A percentile compares a stretch with the other conserved stretches of the same genome.
These are phyloP conservation scores for Erodium texanum DNA, from an alignment of 441 rosid genomes.

Conservation along the genomic window DNA sequence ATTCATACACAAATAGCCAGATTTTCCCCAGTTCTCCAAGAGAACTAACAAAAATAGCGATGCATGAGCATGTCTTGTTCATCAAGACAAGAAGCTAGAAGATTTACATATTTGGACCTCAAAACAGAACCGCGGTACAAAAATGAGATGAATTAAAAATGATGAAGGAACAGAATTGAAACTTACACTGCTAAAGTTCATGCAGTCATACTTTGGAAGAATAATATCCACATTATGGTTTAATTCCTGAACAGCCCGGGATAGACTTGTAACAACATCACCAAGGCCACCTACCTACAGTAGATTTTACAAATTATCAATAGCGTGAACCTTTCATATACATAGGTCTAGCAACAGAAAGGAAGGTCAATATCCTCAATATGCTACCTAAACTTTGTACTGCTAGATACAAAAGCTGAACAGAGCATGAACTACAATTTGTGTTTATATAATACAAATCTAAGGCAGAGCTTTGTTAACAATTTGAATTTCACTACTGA, in stretches of 20 bases:
- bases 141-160: conserved; percentile 7
- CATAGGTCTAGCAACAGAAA: conserved; percentile 1
- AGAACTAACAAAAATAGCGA: neutral
- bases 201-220: conserved; percentile 87
- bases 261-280: conserved; percentile 92
- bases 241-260: conserved; percentile 94
- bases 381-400: neutral
- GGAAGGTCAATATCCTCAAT: neutral
- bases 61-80: neutral
- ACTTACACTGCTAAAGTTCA: conserved; percentile 73
- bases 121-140: conserved; percentile 5
- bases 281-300: conserved; percentile 96
- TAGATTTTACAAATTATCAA: conserved; percentile 14
- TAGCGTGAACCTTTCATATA: neutral
- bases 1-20: neutral
- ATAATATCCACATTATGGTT: conserved; percentile 78
- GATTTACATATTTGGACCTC: neutral
- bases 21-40: neutral
- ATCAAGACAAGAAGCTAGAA: conserved; percentile 19
- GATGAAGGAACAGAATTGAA: conserved; percentile 15
- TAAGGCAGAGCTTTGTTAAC: no score
- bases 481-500: no score
- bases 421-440: no score
- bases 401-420: no score
- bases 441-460: no score